Evolutionary conservation across 2,329 filamentous ascomycete species (phyloP).

Genomic region (Claviceps sp.): DNA sequence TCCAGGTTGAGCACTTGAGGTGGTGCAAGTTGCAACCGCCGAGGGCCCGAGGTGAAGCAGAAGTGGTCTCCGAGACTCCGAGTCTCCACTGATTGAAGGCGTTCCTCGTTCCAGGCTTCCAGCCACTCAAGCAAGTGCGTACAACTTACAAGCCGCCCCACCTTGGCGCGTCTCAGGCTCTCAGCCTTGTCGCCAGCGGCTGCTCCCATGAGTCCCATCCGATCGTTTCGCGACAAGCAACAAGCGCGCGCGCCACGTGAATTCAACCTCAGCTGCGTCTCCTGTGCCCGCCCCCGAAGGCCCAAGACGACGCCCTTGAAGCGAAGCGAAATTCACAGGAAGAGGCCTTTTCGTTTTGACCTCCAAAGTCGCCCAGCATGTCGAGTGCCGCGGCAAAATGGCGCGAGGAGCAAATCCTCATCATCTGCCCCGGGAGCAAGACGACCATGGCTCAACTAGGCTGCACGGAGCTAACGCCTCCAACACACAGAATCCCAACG

Average conservation of each 20-base stretch:
- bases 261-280: too few relatives aligned
- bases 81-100: too few relatives aligned
- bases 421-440: constrained; percentile 74
- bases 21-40: too few relatives aligned
- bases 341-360: background rate
- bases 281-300: too few relatives aligned
- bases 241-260: background rate
- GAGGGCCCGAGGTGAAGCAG: too few relatives aligned
- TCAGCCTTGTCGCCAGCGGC: background rate
- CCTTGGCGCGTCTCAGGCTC: background rate
- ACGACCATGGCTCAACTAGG: constrained; percentile 86
- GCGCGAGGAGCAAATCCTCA: constrained; percentile 50
- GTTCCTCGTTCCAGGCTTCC: too few relatives aligned
- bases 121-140: background rate
- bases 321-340: background rate
- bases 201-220: background rate
- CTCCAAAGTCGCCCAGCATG: constrained; percentile 25
- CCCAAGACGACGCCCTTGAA: background rate
- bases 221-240: background rate
- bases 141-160: background rate
- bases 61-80: too few relatives aligned
- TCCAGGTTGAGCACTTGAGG: too few relatives aligned
- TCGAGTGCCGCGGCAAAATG: constrained; percentile 44
- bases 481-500: constrained; percentile 73
- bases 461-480: constrained; percentile 79